phyloP scores from a whole-genome alignment of 129 eudicot species.

The carrot (Daucus carota) region DH1_v3.0 NC_030386.2:35815001-35815500 shows the following conservation, averaged over 20 bases:
- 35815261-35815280: no score
- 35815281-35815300: not conserved
- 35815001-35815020: not conserved
- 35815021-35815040: not conserved
- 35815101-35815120: no score
- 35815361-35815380: not conserved
- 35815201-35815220: no score
- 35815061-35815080: no score
- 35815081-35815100: no score
- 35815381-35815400: not conserved
- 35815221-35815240: no score
- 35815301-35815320: not conserved
- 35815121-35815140: no score
- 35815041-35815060: no score
- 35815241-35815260: no score
- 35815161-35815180: no score
- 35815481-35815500: not conserved
- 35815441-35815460: not conserved
- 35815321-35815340: not conserved
- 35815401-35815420: not conserved
- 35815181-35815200: no score
- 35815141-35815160: no score
- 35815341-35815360: not conserved
- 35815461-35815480: not conserved
- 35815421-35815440: not conserved